phyloP scores from a whole-genome alignment of 2,329 filamentous ascomycete species.

The Hypoxylon sp. region DNA sequence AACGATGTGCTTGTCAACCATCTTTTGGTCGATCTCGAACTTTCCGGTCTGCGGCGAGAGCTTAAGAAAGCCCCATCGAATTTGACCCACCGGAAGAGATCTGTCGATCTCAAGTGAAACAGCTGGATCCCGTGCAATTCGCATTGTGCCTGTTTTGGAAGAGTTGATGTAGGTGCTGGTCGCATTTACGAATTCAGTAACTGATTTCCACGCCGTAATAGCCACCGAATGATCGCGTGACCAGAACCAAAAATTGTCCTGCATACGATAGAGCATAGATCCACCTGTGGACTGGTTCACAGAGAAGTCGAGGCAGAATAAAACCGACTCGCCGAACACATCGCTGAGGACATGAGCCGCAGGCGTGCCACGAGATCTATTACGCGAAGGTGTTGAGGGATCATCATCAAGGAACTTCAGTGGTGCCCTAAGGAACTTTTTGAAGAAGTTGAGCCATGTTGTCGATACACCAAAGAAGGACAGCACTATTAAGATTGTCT shows the following conservation, averaged over 20 bases:
- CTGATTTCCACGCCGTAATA: conserved; percentile 71
- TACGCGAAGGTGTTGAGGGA: conserved; percentile 58
- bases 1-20: conserved; percentile 72
- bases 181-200: conserved; percentile 67
- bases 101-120: conserved; percentile 48
- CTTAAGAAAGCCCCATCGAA: conserved; percentile 70
- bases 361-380: conserved; percentile 70
- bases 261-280: conserved; percentile 70
- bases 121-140: conserved; percentile 54
- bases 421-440: conserved; percentile 70
- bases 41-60: conserved; percentile 67
- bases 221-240: conserved; percentile 66
- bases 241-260: conserved; percentile 80
- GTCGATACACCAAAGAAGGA: conserved; percentile 71
- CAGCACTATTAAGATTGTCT: conserved; percentile 70
- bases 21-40: conserved; percentile 72
- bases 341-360: conserved; percentile 72
- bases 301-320: conserved; percentile 77
- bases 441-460: conserved; percentile 72
- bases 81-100: conserved; percentile 63
- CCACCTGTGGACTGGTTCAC: conserved; percentile 72
- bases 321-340: conserved; percentile 70
- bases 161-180: conserved; percentile 72
- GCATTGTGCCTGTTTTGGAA: conserved; percentile 65
- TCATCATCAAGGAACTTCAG: conserved; percentile 71